phyloP scores from a whole-genome alignment of 495 filamentous ascomycete species.

The Aspergillus saccharolyticus region DNA sequence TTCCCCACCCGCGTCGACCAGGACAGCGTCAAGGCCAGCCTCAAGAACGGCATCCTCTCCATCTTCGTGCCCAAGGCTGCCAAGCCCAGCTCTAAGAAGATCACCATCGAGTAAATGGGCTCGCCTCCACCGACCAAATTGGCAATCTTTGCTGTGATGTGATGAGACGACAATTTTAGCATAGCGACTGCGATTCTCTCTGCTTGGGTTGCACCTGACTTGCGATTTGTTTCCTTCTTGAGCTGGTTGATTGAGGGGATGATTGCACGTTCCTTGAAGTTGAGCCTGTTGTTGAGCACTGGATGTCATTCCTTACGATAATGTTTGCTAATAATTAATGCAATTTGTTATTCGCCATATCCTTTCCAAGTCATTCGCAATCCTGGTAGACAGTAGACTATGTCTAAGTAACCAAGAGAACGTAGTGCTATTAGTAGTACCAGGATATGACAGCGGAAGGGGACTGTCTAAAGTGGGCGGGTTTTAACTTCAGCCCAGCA shows the following conservation, averaged over 20 bases:
- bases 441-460: too few species aligned
- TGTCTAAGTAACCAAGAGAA: too few species aligned
- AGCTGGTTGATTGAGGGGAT: neutral
- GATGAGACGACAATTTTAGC: neutral
- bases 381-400: too few species aligned
- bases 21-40: slow-evolving; percentile 67
- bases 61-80: slow-evolving; percentile 78
- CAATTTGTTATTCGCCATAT: neutral
- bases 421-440: too few species aligned
- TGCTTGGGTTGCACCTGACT: neutral
- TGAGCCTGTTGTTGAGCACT: neutral
- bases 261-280: neutral
- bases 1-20: slow-evolving; percentile 76
- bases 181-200: neutral
- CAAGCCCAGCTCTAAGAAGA: slow-evolving; percentile 47
- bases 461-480: too few species aligned
- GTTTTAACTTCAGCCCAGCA: too few species aligned
- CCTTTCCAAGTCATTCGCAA: too few species aligned
- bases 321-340: neutral
- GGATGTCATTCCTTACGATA: neutral
- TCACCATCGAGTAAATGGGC: slow-evolving; percentile 52
- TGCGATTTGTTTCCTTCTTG: neutral
- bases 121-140: too few species aligned
- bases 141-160: neutral
- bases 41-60: slow-evolving; percentile 75